Conservation (phyloP, 305 asterid genomes). For the Salvia sclarea region DNA sequence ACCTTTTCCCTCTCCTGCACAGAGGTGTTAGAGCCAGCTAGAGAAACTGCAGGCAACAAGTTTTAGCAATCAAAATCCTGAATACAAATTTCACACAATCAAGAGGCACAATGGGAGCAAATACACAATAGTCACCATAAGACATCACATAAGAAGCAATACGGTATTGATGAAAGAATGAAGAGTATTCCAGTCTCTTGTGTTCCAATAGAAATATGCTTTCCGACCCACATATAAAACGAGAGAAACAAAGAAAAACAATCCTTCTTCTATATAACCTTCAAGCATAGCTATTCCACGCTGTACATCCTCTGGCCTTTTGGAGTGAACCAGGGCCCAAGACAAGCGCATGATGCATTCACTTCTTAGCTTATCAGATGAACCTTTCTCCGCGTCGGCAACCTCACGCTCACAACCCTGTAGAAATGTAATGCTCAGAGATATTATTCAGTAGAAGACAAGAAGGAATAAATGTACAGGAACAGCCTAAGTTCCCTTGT, state of each 20-base stretch:
- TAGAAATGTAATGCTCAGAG: constrained; percentile 28
- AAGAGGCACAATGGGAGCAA: background rate
- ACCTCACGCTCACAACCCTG: constrained; percentile 96
- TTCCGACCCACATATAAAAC: constrained; percentile 8
- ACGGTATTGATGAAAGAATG: background rate
- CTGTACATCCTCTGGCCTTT: constrained; percentile 74
- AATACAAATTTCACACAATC: constrained; percentile 18
- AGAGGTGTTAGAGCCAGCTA: constrained; percentile 54
- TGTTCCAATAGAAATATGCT: constrained; percentile 7
- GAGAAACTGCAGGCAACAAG: constrained; percentile 59
- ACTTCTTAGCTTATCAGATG: constrained; percentile 61
- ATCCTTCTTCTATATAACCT: constrained; percentile 45
- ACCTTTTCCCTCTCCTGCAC: constrained; percentile 60
- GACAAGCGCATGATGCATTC: constrained; percentile 91
- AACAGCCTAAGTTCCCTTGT: background rate
- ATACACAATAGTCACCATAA: background rate
- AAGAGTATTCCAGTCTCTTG: background rate
- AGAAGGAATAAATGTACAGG: constrained; percentile 1
- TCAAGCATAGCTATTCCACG: constrained; percentile 98
- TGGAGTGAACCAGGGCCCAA: constrained; percentile 96
- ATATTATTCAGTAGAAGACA: constrained; percentile 6
- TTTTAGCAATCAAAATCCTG: constrained; percentile 27
- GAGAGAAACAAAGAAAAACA: background rate
- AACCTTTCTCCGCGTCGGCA: constrained; percentile 74
- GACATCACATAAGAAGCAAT: constrained; percentile 9